Evolutionary conservation across 768 basidiomycete genomes (phyloP).

Genomic region (Daedalea quercina): DNA sequence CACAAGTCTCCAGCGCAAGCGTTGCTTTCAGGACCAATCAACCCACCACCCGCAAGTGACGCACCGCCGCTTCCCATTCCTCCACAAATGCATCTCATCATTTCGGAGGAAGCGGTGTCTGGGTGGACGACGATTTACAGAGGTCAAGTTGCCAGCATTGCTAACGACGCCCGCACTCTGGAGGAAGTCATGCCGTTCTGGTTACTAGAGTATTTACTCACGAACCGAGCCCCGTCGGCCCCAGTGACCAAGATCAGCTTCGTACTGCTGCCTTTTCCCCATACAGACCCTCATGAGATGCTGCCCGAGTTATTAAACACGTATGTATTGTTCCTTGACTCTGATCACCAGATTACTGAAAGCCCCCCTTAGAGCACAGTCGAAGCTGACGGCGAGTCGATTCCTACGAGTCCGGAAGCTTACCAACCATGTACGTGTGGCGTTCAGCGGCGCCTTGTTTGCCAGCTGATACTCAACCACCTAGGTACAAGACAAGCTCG

Average conservation of each 20-base stretch:
- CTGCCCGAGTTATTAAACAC: slow-evolving; percentile 81
- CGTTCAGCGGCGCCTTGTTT: neutral
- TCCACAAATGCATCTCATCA: slow-evolving; percentile 55
- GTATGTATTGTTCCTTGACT: slow-evolving; percentile 31
- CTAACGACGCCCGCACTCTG: slow-evolving; percentile 44
- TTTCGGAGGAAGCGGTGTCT: slow-evolving; percentile 74
- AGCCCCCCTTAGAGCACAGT: slow-evolving; percentile 47
- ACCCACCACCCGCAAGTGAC: slow-evolving; percentile 66
- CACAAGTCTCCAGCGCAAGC: slow-evolving; percentile 47
- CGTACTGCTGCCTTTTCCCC: slow-evolving; percentile 72
- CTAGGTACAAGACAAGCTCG: slow-evolving; percentile 81
- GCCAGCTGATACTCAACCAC: neutral
- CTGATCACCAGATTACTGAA: neutral
- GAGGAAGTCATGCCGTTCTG: slow-evolving; percentile 83
- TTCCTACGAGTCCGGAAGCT: slow-evolving; percentile 85
- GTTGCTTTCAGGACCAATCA: slow-evolving; percentile 47
- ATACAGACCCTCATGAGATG: slow-evolving; percentile 50
- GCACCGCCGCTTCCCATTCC: slow-evolving; percentile 62
- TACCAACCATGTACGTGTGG: slow-evolving; percentile 59
- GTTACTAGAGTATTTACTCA: slow-evolving; percentile 81
- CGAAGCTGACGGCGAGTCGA: slow-evolving; percentile 83
- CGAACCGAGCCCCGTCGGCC: slow-evolving; percentile 47
- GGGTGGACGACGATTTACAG: slow-evolving; percentile 77
- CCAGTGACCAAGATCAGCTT: slow-evolving; percentile 80
- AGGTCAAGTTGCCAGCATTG: slow-evolving; percentile 54